Percentiles rank a stretch among this genome's conserved stretches.
These are phyloP conservation scores for Trametes meyenii DNA, from an alignment of 768 basidiomycete genomes.

Conservation along the genomic window DNA sequence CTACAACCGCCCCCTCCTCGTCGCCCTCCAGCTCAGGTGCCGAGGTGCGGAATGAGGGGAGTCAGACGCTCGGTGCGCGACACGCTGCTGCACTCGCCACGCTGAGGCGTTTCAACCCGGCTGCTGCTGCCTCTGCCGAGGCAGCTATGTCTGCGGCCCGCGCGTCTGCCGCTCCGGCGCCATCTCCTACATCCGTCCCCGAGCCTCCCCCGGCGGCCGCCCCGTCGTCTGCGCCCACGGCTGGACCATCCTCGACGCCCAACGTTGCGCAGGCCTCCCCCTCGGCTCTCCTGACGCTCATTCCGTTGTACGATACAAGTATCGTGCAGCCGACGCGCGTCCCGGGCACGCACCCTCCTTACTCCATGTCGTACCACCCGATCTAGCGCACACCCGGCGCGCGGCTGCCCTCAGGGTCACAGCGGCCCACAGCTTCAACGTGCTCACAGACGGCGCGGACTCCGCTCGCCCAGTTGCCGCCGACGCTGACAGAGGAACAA, in stretches of 20 bases:
- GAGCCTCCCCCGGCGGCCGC: not conserved
- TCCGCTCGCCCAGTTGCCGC: constrained; percentile 39
- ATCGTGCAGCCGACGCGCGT: constrained; percentile 15
- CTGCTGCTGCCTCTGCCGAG: not conserved
- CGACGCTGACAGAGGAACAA: constrained; percentile 60
- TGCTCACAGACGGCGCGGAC: constrained; percentile 11
- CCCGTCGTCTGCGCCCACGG: not conserved
- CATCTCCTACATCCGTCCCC: no score
- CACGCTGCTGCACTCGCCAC: constrained; percentile 73
- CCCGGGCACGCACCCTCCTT: not conserved
- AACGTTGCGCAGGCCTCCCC: constrained; percentile 4
- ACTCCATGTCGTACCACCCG: not conserved
- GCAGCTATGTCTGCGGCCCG: not conserved
- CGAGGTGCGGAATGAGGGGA: constrained; percentile 9
- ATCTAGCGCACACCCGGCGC: constrained; percentile 1
- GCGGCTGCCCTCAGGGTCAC: not conserved
- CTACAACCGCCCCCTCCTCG: constrained; percentile 1
- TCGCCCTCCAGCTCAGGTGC: not conserved
- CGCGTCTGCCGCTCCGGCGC: no score
- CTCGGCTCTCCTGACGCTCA: constrained; percentile 33
- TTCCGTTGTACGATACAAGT: constrained; percentile 46
- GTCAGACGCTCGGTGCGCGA: constrained; percentile 38
- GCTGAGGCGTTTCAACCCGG: constrained; percentile 48
- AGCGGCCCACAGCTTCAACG: not conserved
- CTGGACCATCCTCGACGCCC: constrained; percentile 13